These are phyloP conservation scores for Cyclotella sp. DNA, from an alignment of 108 stramenopile species.

Conservation along the genomic window DNA sequence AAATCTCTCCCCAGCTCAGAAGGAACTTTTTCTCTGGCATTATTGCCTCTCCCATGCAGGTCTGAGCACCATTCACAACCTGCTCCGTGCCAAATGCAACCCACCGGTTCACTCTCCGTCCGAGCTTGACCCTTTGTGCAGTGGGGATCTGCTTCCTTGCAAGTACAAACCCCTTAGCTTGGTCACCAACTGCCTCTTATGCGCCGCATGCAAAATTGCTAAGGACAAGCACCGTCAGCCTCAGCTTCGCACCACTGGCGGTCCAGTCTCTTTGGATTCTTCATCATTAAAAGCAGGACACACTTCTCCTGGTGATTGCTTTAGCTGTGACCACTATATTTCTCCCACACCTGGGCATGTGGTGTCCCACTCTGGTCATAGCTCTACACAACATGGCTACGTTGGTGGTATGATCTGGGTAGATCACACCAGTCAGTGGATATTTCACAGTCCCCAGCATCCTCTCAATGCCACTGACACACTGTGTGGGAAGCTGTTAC, in stretches of 20 bases:
- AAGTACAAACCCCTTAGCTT: no score
- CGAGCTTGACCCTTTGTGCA: not conserved
- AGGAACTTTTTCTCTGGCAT: slow-evolving; percentile 2
- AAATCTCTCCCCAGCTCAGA: not conserved
- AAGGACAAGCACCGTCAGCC: not conserved
- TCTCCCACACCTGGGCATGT: slow-evolving; percentile 31
- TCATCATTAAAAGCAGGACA: not conserved
- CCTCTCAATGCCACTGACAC: slow-evolving; percentile 38
- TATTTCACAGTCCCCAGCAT: not conserved
- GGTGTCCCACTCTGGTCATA: not conserved
- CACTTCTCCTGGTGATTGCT: slow-evolving; percentile 33
- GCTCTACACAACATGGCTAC: slow-evolving; percentile 17
- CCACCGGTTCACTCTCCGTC: not conserved
- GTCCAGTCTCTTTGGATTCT: not conserved
- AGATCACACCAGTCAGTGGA: not conserved
- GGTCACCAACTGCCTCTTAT: no score
- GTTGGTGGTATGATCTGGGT: not conserved
- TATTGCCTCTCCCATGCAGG: not conserved
- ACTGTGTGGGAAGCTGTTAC: slow-evolving; percentile 21
- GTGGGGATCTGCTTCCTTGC: no score
- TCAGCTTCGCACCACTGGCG: not conserved
- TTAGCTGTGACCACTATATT: slow-evolving; percentile 51
- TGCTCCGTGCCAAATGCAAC: not conserved
- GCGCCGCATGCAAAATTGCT: not conserved
- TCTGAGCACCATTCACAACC: not conserved